Conservation (phyloP, 2,329 filamentous ascomycete genomes). For the Fusarium citri region DNA sequence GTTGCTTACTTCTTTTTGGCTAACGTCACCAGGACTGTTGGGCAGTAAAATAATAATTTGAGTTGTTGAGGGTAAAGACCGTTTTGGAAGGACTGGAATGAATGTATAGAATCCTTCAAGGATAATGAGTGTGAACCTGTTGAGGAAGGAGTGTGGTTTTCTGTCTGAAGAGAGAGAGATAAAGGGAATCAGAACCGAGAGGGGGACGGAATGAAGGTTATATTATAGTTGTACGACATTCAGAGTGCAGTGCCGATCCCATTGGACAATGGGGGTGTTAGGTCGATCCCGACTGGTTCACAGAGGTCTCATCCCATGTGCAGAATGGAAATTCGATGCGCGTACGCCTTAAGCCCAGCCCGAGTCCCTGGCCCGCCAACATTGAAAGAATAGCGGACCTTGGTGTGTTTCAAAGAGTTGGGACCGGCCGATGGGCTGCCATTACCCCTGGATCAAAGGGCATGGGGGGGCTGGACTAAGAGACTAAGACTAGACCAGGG, state of each 20-base stretch:
- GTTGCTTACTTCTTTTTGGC: neutral
- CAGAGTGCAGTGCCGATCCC: neutral
- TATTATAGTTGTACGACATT: conserved; percentile 34
- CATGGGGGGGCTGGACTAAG: neutral
- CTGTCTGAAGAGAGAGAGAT: conserved; percentile 29
- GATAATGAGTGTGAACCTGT: conserved; percentile 32
- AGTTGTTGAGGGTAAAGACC: conserved; percentile 5
- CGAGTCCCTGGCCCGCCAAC: conserved; percentile 6
- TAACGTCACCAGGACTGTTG: conserved; percentile 37
- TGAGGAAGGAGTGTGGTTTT: conserved; percentile 30
- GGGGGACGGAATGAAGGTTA: conserved; percentile 28
- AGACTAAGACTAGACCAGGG: conserved; percentile 26
- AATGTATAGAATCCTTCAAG: conserved; percentile 34
- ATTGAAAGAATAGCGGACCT: conserved; percentile 24
- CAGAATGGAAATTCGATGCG: conserved; percentile 18
- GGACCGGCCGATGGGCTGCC: conserved; percentile 11
- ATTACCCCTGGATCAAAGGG: conserved; percentile 17
- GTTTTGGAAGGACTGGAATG: conserved; percentile 29
- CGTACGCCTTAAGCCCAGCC: conserved; percentile 16
- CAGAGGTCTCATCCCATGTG: conserved; percentile 8
- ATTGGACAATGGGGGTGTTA: conserved; percentile 13
- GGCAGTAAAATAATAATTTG: conserved; percentile 4
- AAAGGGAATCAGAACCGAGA: conserved; percentile 1
- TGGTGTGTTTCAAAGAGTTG: conserved; percentile 30
- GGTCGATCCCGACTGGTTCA: conserved; percentile 8